Conservation (phyloP, 805 yeast genomes). For the Ogataea glucozyma region DNA sequence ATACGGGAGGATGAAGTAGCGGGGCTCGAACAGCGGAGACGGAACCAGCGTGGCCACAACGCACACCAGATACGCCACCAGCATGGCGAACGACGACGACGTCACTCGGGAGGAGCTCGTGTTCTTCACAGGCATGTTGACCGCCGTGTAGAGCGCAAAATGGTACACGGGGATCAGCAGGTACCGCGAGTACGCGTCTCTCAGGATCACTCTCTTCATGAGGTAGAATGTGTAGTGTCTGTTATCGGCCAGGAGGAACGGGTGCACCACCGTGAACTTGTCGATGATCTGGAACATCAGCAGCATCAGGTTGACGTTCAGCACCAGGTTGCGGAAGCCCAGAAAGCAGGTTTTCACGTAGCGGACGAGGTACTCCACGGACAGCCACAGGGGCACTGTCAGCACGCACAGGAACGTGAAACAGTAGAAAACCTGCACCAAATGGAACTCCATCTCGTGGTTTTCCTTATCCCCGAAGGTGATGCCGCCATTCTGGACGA, state of each 20-base stretch:
- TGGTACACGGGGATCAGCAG: constrained; percentile 71
- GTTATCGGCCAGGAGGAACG: constrained; percentile 90
- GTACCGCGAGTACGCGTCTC: constrained; percentile 46
- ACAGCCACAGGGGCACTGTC: constrained; percentile 74
- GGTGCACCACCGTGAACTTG: constrained; percentile 75
- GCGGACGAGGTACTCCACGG: constrained; percentile 39
- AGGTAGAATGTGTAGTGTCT: constrained; percentile 91
- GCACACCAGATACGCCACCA: constrained; percentile 53
- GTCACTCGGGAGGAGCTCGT: constrained; percentile 13
- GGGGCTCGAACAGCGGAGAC: constrained; percentile 90
- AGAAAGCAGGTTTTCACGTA: constrained; percentile 41
- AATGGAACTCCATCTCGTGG: constrained; percentile 69
- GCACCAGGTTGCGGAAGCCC: constrained; percentile 16
- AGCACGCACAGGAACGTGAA: constrained; percentile 60
- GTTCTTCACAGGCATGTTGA: constrained; percentile 21
- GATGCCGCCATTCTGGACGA: constrained; percentile 74
- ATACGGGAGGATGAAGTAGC: constrained; percentile 85
- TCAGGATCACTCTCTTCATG: constrained; percentile 64
- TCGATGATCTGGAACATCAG: constrained; percentile 49
- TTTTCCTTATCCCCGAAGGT: constrained; percentile 91
- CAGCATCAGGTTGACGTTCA: constrained; percentile 27
- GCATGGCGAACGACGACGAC: constrained; percentile 38
- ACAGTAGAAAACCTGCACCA: constrained; percentile 83
- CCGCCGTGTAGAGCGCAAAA: constrained; percentile 40
- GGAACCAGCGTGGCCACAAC: constrained; percentile 69